Base-by-base conservation (phyloP, 208 protist genomes). In the Leishmania aethiopica region DNA sequence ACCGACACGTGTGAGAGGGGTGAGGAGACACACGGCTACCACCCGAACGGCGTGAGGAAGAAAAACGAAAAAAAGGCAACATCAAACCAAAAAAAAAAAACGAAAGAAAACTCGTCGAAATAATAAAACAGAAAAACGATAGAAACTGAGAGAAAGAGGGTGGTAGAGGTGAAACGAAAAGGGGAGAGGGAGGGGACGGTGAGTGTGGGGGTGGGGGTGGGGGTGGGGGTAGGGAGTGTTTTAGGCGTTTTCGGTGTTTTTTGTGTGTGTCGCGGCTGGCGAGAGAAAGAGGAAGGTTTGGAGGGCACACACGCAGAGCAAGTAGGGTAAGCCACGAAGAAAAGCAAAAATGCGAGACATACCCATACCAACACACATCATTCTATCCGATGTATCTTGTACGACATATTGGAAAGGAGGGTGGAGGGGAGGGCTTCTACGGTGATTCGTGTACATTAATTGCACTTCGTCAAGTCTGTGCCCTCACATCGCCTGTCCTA, bases 261-360 rank as follows among this genome's bases (percentile, higher is more conserved):
- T 19, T 55, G 1, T 15, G 2, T 15, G 0, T 19, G 10, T 55
- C 51, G 0, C 60, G 35, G 47, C 15, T 25, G 51, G 35, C 1
- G 25, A 77, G 17, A 42, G 11, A 77, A 77, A 37, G 19, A 45
- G 35, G 28, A 62, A 42, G 73, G 3, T 17, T 4, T 19, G 42
- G 28, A 80, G 8, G 55, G 42, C 28, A 71, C 59, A 79, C n/a
- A 76, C 40, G 71, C 25, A 82, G 47, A 82, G 7, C 42, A 75
- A 77, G 80, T 47, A 69, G 2, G 35, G 47, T 8, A 64, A 62
- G 57, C 40, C 32, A 15, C 6, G 22, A 42, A 77, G 37, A 17
- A 37, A 42, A n/a, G 8, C 51, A 42, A 11, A 42, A 10, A 77
- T 53, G 28, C n/a, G 22, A 8, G 25, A 2, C 57, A n/a, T n/a